Evolutionary conservation across 2,329 filamentous ascomycete species (phyloP), one percentile per base, ranked within the genome.

Genomic region (Monosporascus sp.): DNA sequence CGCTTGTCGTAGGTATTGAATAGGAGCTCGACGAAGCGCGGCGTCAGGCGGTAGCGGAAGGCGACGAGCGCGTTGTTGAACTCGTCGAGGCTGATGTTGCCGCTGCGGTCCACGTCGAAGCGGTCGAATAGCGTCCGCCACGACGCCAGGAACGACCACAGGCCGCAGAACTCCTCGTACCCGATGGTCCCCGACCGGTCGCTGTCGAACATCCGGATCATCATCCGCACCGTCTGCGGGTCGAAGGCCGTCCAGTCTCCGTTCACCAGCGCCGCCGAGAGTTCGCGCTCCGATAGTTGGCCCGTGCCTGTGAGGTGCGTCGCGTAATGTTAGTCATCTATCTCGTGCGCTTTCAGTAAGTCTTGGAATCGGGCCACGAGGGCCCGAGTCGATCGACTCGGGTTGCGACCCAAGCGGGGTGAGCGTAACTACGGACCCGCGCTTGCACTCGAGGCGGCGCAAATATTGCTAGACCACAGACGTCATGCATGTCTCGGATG

Each of bases 181-280:
- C 88, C 91, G 69, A 99, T 95, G 15, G 88, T 89, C 49, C 92
- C 91, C 57, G 83, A 88, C 62, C 89, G 87, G 72, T 97, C 89
- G 54, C 88, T 89, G 74, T 97, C 93, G 73, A 99, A 99, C 94
- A 99, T 97, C 67, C 92, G 88, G 61, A 99, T 97, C 92, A 99
- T 97, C 90, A 97, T 96, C 66, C 88, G 88, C 59, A 97, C 92
- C 1, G 94, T 99, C 63, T 96, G 89, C 5, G 85, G 81, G 71
- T 99, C 92, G 70, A 99, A 99, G 5, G 90, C 83, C 1, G 90
- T 90, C 83, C 90, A 97, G 77, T 99, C 94, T 52, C 92, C 93
- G 68, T 99, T 99, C 55, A 97, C 92, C 6, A 99, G 84, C 20
- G 94, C 94, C 1, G 89, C 87, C 9, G 89, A 87, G 43, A 99